phyloP scores from a whole-genome alignment of 2,329 filamentous ascomycete genomes.

The Neonectria magnoliae region DNA sequence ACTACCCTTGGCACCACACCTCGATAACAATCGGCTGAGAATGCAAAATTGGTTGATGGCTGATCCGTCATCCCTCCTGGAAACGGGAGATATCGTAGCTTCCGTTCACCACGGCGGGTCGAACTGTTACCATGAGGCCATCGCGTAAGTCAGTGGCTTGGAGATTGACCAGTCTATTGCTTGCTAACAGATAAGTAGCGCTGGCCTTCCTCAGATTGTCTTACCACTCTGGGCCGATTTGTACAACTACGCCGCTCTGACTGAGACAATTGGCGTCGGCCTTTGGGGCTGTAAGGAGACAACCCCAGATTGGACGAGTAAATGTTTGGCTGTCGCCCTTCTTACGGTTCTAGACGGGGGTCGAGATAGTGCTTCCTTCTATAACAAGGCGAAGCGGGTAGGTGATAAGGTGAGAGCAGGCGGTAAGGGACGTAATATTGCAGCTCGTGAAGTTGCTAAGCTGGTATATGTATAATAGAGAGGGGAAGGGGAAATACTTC shows the following conservation, averaged over 20 bases:
- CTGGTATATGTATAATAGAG: no score
- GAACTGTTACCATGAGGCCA: slow-evolving; percentile 55
- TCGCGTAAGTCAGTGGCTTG: slow-evolving; percentile 47
- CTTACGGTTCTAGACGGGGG: slow-evolving; percentile 30
- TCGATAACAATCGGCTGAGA: slow-evolving; percentile 34
- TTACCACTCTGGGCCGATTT: slow-evolving; percentile 58
- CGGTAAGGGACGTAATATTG: slow-evolving; percentile 19
- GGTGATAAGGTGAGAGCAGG: slow-evolving; percentile 12
- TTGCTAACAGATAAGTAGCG: slow-evolving; percentile 37
- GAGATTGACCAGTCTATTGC: not conserved
- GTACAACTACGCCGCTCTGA: slow-evolving; percentile 54
- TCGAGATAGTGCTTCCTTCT: slow-evolving; percentile 21
- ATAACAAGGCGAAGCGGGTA: slow-evolving; percentile 34
- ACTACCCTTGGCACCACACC: slow-evolving; percentile 24
- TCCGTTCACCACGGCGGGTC: slow-evolving; percentile 54
- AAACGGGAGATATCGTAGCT: slow-evolving; percentile 47
- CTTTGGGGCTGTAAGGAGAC: slow-evolving; percentile 49
- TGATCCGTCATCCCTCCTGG: slow-evolving; percentile 47
- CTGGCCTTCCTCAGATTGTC: slow-evolving; percentile 57
- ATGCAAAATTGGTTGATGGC: slow-evolving; percentile 45
- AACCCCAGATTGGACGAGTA: slow-evolving; percentile 44
- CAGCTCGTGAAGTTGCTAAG: not conserved
- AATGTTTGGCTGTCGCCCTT: slow-evolving; percentile 43
- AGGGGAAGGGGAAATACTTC: slow-evolving; percentile 51
- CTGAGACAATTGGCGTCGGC: slow-evolving; percentile 55